Evolutionary conservation across 2,329 filamentous ascomycete species (phyloP).

Genomic region (Colletotrichum sp.): DNA sequence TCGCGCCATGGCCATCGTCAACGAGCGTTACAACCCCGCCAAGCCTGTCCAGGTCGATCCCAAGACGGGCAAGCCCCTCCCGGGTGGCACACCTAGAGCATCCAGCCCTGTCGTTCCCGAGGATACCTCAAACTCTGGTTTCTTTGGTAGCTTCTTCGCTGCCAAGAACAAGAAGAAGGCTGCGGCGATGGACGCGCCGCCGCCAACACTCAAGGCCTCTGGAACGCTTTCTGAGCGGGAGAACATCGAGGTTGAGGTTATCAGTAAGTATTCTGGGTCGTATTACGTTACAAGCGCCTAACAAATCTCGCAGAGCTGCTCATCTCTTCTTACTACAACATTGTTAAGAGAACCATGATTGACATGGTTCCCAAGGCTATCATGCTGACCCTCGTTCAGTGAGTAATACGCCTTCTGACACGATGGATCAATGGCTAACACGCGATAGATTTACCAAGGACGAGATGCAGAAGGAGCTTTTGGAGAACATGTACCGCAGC

Average conservation of each 20-base stretch:
- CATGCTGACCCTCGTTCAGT: constrained; percentile 97
- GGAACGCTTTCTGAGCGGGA: constrained; percentile 94
- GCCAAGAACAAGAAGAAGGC: constrained; percentile 99
- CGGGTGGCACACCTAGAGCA: constrained; percentile 71
- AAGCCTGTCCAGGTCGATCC: constrained; percentile 96
- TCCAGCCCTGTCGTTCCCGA: constrained; percentile 74
- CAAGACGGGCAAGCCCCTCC: constrained; percentile 95
- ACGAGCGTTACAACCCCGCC: constrained; percentile 81
- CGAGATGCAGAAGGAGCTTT: constrained; percentile 95
- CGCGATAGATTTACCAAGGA: constrained; percentile 73
- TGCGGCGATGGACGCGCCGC: constrained; percentile 97
- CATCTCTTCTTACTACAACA: constrained; percentile 97
- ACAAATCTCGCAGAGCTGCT: constrained; percentile 72
- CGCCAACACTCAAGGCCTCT: constrained; percentile 90
- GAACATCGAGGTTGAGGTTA: constrained; percentile 95
- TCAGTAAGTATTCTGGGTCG: constrained; percentile 70
- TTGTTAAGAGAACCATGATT: constrained; percentile 97
- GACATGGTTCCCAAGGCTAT: constrained; percentile 99
- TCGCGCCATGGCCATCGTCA: constrained; percentile 96
- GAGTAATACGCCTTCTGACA: constrained; percentile 44
- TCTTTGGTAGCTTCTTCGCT: constrained; percentile 98
- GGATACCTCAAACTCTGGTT: constrained; percentile 70
- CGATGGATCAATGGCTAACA: background rate
- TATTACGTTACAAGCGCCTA: background rate
- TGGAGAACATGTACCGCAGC: constrained; percentile 96